These are phyloP conservation scores for Monosporascus sp. DNA, from an alignment of 2,329 filamentous ascomycete species.

Conservation along the genomic window DNA sequence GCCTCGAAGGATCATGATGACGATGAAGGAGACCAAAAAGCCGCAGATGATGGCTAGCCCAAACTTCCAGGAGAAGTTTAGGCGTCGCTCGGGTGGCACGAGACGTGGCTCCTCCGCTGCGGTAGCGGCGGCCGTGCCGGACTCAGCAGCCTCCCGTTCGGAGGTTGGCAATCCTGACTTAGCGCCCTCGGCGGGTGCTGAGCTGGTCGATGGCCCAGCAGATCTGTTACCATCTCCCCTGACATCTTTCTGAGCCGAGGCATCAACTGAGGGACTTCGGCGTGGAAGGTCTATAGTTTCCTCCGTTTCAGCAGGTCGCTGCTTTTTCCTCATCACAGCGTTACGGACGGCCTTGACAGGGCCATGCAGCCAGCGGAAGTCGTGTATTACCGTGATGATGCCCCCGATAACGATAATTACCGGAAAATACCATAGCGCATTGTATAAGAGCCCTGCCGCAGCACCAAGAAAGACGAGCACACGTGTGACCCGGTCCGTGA, in stretches of 20 bases:
- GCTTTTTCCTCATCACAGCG: neutral
- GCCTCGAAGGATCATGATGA: constrained; percentile 47
- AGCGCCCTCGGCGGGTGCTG: too few species aligned
- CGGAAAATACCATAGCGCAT: constrained; percentile 71
- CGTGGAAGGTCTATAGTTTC: too few species aligned
- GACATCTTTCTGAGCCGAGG: too few species aligned
- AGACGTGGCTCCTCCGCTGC: constrained; percentile 20
- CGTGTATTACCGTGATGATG: constrained; percentile 46
- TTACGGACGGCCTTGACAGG: constrained; percentile 12
- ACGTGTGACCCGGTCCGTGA: constrained; percentile 58
- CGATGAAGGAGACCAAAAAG: constrained; percentile 53
- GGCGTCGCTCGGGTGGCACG: constrained; percentile 26
- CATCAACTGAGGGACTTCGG: too few species aligned
- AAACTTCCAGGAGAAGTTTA: constrained; percentile 39
- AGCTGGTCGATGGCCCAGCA: too few species aligned
- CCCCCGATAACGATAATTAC: constrained; percentile 55
- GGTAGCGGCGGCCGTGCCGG: neutral
- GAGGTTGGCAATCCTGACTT: too few species aligned
- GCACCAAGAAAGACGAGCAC: constrained; percentile 59
- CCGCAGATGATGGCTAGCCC: constrained; percentile 35
- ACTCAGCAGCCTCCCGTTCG: neutral
- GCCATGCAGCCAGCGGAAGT: constrained; percentile 46
- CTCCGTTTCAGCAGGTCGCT: neutral
- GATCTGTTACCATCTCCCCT: too few species aligned
- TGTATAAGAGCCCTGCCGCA: constrained; percentile 63